A percentile compares a stretch with the other conserved stretches of the same genome.
These are phyloP conservation scores for Hydrangea macrophylla DNA, from an alignment of 148 eudicot species.

Conservation along the genomic window DNA sequence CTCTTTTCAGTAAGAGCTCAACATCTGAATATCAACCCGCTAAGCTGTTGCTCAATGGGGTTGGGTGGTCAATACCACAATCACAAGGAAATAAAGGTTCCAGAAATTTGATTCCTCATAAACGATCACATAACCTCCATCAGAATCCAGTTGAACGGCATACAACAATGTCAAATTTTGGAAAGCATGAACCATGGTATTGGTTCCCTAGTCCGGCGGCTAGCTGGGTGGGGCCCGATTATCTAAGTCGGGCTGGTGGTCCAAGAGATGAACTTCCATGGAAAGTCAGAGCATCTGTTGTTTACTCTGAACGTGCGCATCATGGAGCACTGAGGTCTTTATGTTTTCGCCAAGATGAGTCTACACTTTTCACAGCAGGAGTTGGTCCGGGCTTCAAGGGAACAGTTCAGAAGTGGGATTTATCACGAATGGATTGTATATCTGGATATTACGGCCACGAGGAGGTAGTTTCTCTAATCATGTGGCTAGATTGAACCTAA, in stretches of 20 bases:
- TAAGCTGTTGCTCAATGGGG: constrained; percentile 73
- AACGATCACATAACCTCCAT: constrained; percentile 36
- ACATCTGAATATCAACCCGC: constrained; percentile 55
- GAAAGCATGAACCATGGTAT: constrained; percentile 80
- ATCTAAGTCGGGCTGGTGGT: constrained; percentile 68
- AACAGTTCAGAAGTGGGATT: constrained; percentile 88
- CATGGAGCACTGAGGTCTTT: constrained; percentile 87
- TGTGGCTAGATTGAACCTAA: neutral
- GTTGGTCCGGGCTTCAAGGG: constrained; percentile 95
- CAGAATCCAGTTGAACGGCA: constrained; percentile 36
- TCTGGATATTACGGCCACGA: constrained; percentile 94
- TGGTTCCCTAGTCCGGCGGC: constrained; percentile 90
- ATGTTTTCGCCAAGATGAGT: constrained; percentile 79
- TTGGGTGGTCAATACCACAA: constrained; percentile 95
- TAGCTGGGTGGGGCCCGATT: constrained; percentile 81
- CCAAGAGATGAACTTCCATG: constrained; percentile 87
- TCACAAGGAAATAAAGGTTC: constrained; percentile 54
- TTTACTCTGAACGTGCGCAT: constrained; percentile 85
- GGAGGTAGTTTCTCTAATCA: constrained; percentile 55
- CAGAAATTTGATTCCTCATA: constrained; percentile 46
- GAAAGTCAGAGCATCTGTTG: constrained; percentile 91
- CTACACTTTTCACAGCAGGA: constrained; percentile 85
- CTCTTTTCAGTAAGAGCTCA: constrained; percentile 36
- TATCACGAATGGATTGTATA: constrained; percentile 64
- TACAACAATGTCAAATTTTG: constrained; percentile 36